Evolutionary conservation across 495 filamentous ascomycete species (phyloP).

Genomic region (Trichoderma orchidacearum): DNA sequence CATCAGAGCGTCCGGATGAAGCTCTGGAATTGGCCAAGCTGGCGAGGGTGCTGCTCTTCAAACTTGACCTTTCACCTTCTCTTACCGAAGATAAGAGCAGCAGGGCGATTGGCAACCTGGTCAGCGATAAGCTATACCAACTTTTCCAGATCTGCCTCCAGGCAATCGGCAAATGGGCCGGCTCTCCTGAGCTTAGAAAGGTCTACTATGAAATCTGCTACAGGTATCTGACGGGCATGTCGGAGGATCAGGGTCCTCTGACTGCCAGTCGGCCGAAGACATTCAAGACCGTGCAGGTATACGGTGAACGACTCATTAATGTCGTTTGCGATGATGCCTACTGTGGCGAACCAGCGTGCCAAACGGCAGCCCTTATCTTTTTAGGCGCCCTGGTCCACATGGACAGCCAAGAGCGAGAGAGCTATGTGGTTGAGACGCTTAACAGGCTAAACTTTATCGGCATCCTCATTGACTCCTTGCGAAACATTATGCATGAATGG

Average conservation of each 20-base stretch:
- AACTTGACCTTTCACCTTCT: slow-evolving; percentile 45
- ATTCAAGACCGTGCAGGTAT: slow-evolving; percentile 58
- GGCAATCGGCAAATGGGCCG: slow-evolving; percentile 56
- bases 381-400: slow-evolving; percentile 58
- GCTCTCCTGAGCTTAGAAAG: slow-evolving; percentile 58
- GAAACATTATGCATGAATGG: slow-evolving; percentile 53
- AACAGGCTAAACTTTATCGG: slow-evolving; percentile 79
- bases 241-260: slow-evolving; percentile 30
- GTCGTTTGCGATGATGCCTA: slow-evolving; percentile 90
- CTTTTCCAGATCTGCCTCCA: slow-evolving; percentile 73
- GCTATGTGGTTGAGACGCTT: slow-evolving; percentile 62
- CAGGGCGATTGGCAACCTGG: slow-evolving; percentile 49
- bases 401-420: slow-evolving; percentile 47
- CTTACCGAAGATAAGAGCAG: slow-evolving; percentile 26
- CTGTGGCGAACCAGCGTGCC: slow-evolving; percentile 63
- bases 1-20: slow-evolving; percentile 46
- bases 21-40: slow-evolving; percentile 64
- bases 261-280: slow-evolving; percentile 44
- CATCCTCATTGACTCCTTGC: slow-evolving; percentile 73
- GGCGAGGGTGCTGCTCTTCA: slow-evolving; percentile 61
- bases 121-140: slow-evolving; percentile 80
- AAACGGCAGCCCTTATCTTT: slow-evolving; percentile 66
- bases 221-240: slow-evolving; percentile 64
- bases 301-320: slow-evolving; percentile 68
- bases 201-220: slow-evolving; percentile 81